Conservation (phyloP, 805 yeast species). For the Candida stauntonica region DNA sequence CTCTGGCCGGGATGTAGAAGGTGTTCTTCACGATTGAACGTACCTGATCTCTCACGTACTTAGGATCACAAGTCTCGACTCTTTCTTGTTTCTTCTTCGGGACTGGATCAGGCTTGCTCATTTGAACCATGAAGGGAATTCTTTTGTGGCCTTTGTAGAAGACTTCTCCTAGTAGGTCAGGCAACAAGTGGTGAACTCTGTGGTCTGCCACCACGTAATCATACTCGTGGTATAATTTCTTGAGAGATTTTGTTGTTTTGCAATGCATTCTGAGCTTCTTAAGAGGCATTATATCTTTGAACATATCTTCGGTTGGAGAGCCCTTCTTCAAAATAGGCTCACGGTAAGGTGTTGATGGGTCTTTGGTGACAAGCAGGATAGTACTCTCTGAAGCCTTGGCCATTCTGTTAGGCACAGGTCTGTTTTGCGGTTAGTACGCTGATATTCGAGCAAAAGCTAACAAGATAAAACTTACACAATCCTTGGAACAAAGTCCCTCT, state of each 20-base stretch:
- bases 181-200: constrained; percentile 58
- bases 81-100: constrained; percentile 36
- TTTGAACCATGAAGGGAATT: constrained; percentile 63
- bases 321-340: constrained; percentile 36
- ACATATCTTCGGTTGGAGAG: constrained; percentile 18
- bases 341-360: constrained; percentile 59
- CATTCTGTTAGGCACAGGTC: constrained; percentile 49
- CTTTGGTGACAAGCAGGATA: constrained; percentile 65
- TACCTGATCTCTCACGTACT: constrained; percentile 60
- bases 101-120: constrained; percentile 32
- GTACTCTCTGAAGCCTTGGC: constrained; percentile 45
- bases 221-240: constrained; percentile 50
- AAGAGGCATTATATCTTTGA: constrained; percentile 18
- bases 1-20: constrained; percentile 55
- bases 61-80: constrained; percentile 60
- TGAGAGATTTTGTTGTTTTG: constrained; percentile 36
- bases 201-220: constrained; percentile 70
- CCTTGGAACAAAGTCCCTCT: constrained; percentile 50
- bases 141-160: constrained; percentile 63
- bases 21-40: constrained; percentile 62
- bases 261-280: constrained; percentile 54
- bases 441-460: not conserved
- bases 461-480: constrained; percentile 40
- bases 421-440: constrained; percentile 7
- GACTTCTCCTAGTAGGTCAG: constrained; percentile 50